Base-by-base conservation (phyloP, 106 monocot genomes). In the Platanthera zijinensis region DNA sequence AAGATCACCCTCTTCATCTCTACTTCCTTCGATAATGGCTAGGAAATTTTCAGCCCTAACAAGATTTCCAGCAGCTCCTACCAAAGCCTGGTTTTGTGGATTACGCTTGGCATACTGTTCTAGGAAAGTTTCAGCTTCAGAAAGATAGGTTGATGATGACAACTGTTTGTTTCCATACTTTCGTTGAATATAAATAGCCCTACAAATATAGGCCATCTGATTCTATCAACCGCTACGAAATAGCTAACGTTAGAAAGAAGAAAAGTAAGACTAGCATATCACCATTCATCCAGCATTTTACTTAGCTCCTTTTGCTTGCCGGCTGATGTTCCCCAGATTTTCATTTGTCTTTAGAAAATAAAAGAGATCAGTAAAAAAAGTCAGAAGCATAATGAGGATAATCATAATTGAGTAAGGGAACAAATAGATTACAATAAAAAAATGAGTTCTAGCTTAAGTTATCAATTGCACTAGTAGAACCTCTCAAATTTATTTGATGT, bases 261-360 rank as follows among this genome's bases (percentile, higher is more conserved):
- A 9, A 68, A 45, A 74, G 54, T 19, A 80, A 30, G 54, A 13
- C 15, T 51, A 80, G 18, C 32, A 1, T 39, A 57, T 59, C 92
- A 99, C 99, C 99, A 99, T 85, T 99, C 92, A 73, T 99, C 99
- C 78, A 99, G 73, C 94, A 99, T 88, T 88, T 89, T 90, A 82
- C 85, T 85, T 50, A 99, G 89, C 53, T 94, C 83, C 64, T 70
- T 88, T 82, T 99, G 92, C 78, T 99, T 99, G 51, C 48, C 77
- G 75, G 84, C 61, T 82, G 99, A 99, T 67, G 94, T 99, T 77
- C 94, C 90, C 92, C 91, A 99, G 71, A 48, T 94, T 76, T 86
- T 91, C 94, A 99, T 90, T 82, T 94, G 99, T 84, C 99, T 99
- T 77, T 32, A 32, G 69, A 84, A 76, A 81, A 82, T 3, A 79